Conservation (phyloP, 345 rosid species). For the Salix suchowensis region DNA sequence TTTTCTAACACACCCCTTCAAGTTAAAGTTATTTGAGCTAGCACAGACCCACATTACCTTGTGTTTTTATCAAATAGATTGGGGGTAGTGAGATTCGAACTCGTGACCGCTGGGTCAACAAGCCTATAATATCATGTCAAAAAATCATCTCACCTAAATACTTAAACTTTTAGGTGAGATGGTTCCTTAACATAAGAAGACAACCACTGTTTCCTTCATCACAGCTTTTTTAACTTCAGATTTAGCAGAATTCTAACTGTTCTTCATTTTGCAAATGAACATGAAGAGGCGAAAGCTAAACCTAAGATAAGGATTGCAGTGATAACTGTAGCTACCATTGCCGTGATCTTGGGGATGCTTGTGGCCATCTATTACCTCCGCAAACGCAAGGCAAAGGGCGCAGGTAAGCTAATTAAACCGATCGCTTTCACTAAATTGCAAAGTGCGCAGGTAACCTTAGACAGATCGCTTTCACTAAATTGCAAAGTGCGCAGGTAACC, state of each 20-base stretch:
- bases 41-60: no score
- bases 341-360: not conserved
- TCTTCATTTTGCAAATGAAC: not conserved
- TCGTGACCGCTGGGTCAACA: no score
- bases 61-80: no score
- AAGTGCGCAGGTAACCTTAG: not conserved
- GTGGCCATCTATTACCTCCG: not conserved
- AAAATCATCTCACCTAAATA: accelerated
- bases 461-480: no score
- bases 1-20: no score
- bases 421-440: no score
- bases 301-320: not conserved
- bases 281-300: not conserved
- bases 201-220: not conserved
- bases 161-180: no score
- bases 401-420: not conserved
- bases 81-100: no score
- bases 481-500: no score
- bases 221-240: not conserved
- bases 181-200: not conserved
- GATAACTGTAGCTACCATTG: not conserved
- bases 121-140: accelerated
- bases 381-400: not conserved
- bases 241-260: not conserved
- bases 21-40: accelerated